Evolutionary conservation across 2,329 filamentous ascomycete species (phyloP), one percentile per base, ranked within the genome.

Genomic region (Stemphylium lycopersici): DNA sequence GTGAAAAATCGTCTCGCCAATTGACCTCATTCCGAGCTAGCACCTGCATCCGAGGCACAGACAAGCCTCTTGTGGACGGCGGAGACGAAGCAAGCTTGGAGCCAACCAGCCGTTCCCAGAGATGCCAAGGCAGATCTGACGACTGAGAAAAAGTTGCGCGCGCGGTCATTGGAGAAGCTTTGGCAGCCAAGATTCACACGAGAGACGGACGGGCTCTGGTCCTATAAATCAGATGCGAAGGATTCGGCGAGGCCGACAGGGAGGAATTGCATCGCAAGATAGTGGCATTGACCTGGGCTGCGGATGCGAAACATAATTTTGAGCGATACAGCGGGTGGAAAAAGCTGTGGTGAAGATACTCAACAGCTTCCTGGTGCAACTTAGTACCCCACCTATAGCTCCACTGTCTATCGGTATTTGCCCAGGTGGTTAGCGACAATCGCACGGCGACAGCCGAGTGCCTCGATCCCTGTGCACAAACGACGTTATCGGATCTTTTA

Each of bases 51-150:
- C 58, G 51, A 55, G 24, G 57, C 56, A 42, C 40, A 68, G 55
- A 68, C 63, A 71, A 70, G 66, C 63, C 63, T 65, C 60, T 65
- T 61, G 59, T 61, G 61, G 55, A 48, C 51, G 40, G 62, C 49
- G 43, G 52, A 58, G 56, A 52, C 26, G 47, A 51, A 50, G 46
- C 36, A 66, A 68, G 61, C 60, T 49, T 61, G 42, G 49, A 55
- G 61, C 66, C 57, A 63, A 58, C 56, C 48, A 59, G 58, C 29
- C 50, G 52, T 63, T 67, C 67, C 26, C 47, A 70, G 69, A 56
- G 38, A 48, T 53, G 70, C 70, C 71, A 74, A 74, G 68, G 38
- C 39, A 26, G 38, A 37, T 43, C 31, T 43, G 46, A 52, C 57
- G 57, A 55, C 56, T 46, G 51, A 52, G 47, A 62, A 31, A 37